Evolutionary conservation across 1,284 basidiomycete species (phyloP).

Genomic region (Leccinum huronense): DNA sequence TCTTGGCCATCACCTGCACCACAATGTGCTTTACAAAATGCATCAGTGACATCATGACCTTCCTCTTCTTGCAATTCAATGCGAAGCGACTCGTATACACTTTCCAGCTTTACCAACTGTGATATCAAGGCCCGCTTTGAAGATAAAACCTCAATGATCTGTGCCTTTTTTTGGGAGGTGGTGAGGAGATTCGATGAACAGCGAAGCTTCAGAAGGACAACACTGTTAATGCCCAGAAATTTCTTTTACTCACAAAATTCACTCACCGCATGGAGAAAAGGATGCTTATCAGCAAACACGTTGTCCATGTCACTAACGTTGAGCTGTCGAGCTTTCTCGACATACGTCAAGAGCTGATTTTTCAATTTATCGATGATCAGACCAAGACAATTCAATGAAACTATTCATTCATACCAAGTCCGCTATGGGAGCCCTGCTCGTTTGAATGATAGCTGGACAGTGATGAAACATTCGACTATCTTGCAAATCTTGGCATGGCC

Average conservation of each 20-base stretch:
- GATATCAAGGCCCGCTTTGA: background rate
- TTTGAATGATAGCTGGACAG: background rate
- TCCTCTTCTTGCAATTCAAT: background rate
- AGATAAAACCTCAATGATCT: background rate
- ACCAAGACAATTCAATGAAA: background rate
- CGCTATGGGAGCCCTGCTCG: background rate
- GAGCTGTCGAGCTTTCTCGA: background rate
- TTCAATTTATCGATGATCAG: background rate
- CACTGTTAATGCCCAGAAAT: background rate
- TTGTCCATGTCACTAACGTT: constrained; percentile 1
- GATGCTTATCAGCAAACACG: constrained; percentile 2
- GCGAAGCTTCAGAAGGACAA: background rate
- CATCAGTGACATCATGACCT: constrained; percentile 1
- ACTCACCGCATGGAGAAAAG: constrained; percentile 5
- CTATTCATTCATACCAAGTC: background rate
- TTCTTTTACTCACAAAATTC: background rate
- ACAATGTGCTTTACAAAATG: background rate
- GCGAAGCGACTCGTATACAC: background rate
- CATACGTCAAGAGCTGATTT: background rate
- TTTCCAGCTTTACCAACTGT: background rate
- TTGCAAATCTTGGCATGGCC: background rate
- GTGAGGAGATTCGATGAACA: constrained; percentile 4
- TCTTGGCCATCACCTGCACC: background rate
- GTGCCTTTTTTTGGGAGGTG: background rate
- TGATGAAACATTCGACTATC: background rate